Conservation (phyloP, 2,329 filamentous ascomycete genomes). For the Curvularia spicifera region DNA sequence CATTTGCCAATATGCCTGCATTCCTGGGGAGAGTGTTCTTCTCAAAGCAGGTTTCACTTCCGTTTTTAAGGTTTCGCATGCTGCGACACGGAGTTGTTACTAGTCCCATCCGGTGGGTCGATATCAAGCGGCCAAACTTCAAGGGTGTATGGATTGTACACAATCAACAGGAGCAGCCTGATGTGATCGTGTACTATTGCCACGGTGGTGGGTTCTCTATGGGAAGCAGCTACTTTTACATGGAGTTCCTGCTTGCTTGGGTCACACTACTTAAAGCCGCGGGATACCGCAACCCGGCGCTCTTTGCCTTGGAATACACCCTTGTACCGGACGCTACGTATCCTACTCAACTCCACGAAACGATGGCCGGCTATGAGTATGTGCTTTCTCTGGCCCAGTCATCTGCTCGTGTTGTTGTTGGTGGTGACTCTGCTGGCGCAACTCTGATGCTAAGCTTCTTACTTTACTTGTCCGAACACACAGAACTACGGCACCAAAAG, state of each 20-base stretch:
- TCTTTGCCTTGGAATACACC: constrained; percentile 82
- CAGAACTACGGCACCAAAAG: constrained; percentile 52
- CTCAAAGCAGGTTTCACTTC: constrained; percentile 72
- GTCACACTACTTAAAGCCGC: constrained; percentile 66
- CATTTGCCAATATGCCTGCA: constrained; percentile 74
- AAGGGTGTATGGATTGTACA: constrained; percentile 73
- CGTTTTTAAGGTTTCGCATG: constrained; percentile 78
- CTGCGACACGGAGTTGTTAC: constrained; percentile 71
- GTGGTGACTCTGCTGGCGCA: constrained; percentile 81
- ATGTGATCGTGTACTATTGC: constrained; percentile 81
- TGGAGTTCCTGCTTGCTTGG: constrained; percentile 79
- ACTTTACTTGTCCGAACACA: constrained; percentile 65
- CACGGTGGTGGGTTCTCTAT: constrained; percentile 86
- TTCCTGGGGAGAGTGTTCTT: constrained; percentile 78
- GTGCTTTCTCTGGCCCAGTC: constrained; percentile 65
- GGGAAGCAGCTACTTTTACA: constrained; percentile 82
- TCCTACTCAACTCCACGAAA: constrained; percentile 75
- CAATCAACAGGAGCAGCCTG: constrained; percentile 66
- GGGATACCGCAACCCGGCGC: constrained; percentile 75
- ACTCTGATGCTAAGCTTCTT: constrained; percentile 76
- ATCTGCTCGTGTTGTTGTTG: constrained; percentile 70
- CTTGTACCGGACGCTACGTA: constrained; percentile 76
- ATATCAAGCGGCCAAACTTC: constrained; percentile 61
- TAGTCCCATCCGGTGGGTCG: constrained; percentile 69
- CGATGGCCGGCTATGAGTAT: constrained; percentile 72